Conservation (phyloP, 177 flowering plant genomes). For the Vitis hybrid region DNA sequence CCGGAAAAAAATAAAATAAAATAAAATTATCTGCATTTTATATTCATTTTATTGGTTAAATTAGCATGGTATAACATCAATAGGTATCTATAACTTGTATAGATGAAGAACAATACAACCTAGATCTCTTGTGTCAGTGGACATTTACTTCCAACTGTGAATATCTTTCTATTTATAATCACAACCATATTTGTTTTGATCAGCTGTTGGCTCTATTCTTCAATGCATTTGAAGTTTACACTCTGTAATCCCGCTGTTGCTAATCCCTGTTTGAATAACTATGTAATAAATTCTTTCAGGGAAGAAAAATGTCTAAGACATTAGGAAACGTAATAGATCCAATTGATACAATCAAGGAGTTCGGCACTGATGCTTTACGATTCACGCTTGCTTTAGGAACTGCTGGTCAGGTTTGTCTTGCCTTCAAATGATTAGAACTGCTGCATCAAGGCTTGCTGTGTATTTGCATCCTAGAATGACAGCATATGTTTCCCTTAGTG, state of each 20-base stretch:
- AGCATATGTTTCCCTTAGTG: background rate
- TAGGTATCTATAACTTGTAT: too few species aligned
- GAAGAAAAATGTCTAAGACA: conserved; percentile 93
- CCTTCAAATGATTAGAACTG: conserved; percentile 6
- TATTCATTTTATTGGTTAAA: too few species aligned
- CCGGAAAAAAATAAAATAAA: too few species aligned
- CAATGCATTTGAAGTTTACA: background rate
- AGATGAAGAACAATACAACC: too few species aligned
- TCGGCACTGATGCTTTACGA: conserved; percentile 91
- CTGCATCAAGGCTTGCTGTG: conserved; percentile 1
- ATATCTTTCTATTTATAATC: too few species aligned
- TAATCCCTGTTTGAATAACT: background rate
- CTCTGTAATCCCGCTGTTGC: background rate
- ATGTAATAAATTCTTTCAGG: conserved; percentile 45
- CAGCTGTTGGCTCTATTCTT: background rate
- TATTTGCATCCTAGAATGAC: background rate
- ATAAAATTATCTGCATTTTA: too few species aligned
- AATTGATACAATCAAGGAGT: conserved; percentile 78
- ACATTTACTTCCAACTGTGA: too few species aligned
- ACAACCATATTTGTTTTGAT: background rate
- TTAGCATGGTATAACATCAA: too few species aligned
- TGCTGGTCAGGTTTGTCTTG: conserved; percentile 85
- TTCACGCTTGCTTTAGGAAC: conserved; percentile 87
- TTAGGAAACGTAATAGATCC: conserved; percentile 96
- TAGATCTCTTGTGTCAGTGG: too few species aligned